A percentile compares a stretch with the other conserved stretches of the same genome.
Conservation (phyloP, 345 rosid species). For the Atalantia buxifolia region DNA sequence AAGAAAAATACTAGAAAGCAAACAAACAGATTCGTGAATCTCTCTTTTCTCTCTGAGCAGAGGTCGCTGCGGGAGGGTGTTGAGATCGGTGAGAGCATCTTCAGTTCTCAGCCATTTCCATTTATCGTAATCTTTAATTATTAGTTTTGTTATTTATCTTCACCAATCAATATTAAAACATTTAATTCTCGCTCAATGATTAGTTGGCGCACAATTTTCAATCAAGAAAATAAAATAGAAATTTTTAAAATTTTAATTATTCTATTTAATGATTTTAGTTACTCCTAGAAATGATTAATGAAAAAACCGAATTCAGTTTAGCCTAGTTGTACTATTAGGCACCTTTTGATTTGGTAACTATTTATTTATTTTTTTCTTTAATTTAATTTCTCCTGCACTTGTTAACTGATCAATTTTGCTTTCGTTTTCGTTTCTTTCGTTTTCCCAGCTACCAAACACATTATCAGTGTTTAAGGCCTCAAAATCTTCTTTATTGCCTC, state of each 20-base stretch:
- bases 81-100: conserved; percentile 36
- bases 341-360: not conserved
- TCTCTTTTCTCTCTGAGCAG: not conserved
- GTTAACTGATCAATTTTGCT: not conserved
- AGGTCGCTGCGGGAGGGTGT: conserved; percentile 32
- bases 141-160: not conserved
- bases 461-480: not conserved
- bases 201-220: not conserved
- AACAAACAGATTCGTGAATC: not conserved
- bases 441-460: not conserved
- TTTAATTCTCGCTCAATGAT: not conserved
- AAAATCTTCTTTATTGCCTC: not conserved
- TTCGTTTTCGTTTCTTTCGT: not conserved
- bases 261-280: not conserved
- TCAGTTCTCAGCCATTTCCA: not conserved
- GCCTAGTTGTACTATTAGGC: not conserved
- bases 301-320: not conserved
- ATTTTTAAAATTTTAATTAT: not conserved
- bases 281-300: not conserved
- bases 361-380: not conserved
- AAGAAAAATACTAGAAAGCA: not conserved
- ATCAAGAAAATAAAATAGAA: not conserved
- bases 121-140: not conserved
- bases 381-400: not conserved
- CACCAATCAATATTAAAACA: not conserved